Evolutionary conservation across 208 protist genomes (phyloP).

Genomic region (Lotmaria passim): DNA sequence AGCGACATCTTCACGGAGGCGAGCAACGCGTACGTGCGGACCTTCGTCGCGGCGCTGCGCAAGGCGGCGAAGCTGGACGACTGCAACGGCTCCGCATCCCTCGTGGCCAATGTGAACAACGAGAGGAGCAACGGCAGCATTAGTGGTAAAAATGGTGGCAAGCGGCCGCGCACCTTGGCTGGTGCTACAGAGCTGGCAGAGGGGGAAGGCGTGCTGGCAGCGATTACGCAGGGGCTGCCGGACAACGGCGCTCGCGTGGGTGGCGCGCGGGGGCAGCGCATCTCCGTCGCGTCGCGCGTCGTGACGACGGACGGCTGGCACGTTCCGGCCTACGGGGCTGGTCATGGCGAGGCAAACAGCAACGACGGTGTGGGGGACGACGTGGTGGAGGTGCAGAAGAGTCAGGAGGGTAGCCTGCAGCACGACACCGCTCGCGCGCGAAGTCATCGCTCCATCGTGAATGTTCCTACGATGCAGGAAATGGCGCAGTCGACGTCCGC

Average conservation of each 20-base stretch:
- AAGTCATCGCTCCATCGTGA: constrained; percentile 39
- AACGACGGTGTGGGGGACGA: constrained; percentile 21
- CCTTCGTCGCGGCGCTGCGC: constrained; percentile 70
- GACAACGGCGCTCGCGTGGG: not conserved
- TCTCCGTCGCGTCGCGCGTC: constrained; percentile 55
- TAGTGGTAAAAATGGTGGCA: constrained; percentile 1
- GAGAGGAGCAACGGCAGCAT: not conserved
- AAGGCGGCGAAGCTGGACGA: constrained; percentile 76
- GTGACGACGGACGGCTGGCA: constrained; percentile 74
- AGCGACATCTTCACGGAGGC: constrained; percentile 57
- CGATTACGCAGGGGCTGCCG: constrained; percentile 36
- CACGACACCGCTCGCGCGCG: not conserved
- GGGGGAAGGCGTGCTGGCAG: constrained; percentile 49
- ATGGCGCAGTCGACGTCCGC: constrained; percentile 39
- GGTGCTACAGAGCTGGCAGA: constrained; percentile 26
- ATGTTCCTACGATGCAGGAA: constrained; percentile 64
- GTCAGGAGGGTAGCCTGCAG: constrained; percentile 14
- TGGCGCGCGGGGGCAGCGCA: constrained; percentile 19
- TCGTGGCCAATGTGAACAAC: too few relatives aligned
- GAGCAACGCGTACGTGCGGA: constrained; percentile 53
- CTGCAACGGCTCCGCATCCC: constrained; percentile 13
- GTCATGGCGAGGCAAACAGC: constrained; percentile 1
- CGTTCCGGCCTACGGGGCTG: constrained; percentile 35
- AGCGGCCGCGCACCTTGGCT: constrained; percentile 40
- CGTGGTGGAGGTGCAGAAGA: constrained; percentile 18